phyloP scores from a whole-genome alignment of 2,329 filamentous ascomycete genomes.

The Fusarium sp. region DNA sequence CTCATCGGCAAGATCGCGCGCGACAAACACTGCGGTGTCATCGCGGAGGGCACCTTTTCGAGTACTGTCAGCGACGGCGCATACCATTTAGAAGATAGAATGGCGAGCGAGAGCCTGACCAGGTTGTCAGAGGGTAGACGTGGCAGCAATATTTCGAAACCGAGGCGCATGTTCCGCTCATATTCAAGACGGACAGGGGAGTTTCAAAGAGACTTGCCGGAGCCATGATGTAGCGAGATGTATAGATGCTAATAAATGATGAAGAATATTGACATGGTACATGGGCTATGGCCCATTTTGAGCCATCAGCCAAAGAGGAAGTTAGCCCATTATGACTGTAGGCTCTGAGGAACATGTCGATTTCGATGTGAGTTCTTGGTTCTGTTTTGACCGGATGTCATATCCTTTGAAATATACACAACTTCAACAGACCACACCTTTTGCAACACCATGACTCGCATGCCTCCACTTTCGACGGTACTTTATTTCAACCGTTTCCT shows the following conservation, averaged over 20 bases:
- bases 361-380: too few species aligned
- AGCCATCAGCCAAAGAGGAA: too few species aligned
- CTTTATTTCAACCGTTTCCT: neutral
- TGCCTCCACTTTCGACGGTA: neutral
- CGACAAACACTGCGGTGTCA: constrained; percentile 32
- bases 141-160: constrained; percentile 13
- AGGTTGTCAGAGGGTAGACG: constrained; percentile 4
- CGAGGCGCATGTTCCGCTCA: constrained; percentile 28
- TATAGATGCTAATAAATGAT: too few species aligned
- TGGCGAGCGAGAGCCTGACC: constrained; percentile 10
- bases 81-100: constrained; percentile 20
- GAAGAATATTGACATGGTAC: too few species aligned
- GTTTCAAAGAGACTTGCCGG: constrained; percentile 23
- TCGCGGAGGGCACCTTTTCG: constrained; percentile 40
- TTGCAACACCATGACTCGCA: neutral
- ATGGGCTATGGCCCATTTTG: too few species aligned
- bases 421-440: neutral
- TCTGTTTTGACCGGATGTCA: too few species aligned
- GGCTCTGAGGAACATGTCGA: too few species aligned
- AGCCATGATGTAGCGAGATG: neutral
- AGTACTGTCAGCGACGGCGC: constrained; percentile 28
- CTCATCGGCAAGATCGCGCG: constrained; percentile 60
- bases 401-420: too few species aligned
- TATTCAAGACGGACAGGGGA: constrained; percentile 26
- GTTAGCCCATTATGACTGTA: too few species aligned